Base-by-base conservation (phyloP, 2,329 filamentous ascomycete species). In the Phialemonium atrogriseum region DNA sequence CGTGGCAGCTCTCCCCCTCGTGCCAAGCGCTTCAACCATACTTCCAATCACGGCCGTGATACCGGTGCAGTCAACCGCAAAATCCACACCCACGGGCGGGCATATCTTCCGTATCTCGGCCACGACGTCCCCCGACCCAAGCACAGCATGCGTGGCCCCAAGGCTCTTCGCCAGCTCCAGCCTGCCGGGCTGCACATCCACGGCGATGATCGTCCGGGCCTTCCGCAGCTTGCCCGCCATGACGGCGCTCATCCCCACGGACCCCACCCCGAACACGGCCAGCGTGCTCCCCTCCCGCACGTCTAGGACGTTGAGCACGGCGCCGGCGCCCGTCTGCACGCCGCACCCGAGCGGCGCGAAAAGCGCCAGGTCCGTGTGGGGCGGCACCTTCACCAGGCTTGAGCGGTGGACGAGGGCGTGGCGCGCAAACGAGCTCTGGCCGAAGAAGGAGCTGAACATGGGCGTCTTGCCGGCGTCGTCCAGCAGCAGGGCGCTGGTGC, bases 11-110 rank as follows among this genome's bases (percentile, higher is more conserved):
- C 42, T 31, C 2, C 49, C 49, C 11, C 32, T 20, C 39, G 37
- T 45, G 9, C 52, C 51, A 20, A 66, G 54, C 40, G 60, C 58
- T 30, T 67, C 62, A 38, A 69, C 58, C 54, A 67, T 67, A 15
- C 53, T 59, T 19, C 49, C 49, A 47, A 68, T 54, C 40, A 67
- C 48, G 45, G 53, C 38, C 49, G 62, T 47, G 40, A 53, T 18
- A 20, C 45, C 39, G 12, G 51, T 49, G 19, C 48, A 55, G 23
- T 56, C 52, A 10, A 54, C 45, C 7, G 52, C 53, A 27, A 44
- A 55, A 21, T 55, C 43, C 4, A 50, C 47, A 1, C 52, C 52
- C 12, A 41, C 39, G 0, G 41, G 36, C 16, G 40, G 40, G 20
- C 39, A 46, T 5, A 54, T 42, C 15, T 44, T 35, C 15, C 40